Base-by-base conservation (phyloP, 129 eudicot species). In the Gnaphalium uliginosum region DNA sequence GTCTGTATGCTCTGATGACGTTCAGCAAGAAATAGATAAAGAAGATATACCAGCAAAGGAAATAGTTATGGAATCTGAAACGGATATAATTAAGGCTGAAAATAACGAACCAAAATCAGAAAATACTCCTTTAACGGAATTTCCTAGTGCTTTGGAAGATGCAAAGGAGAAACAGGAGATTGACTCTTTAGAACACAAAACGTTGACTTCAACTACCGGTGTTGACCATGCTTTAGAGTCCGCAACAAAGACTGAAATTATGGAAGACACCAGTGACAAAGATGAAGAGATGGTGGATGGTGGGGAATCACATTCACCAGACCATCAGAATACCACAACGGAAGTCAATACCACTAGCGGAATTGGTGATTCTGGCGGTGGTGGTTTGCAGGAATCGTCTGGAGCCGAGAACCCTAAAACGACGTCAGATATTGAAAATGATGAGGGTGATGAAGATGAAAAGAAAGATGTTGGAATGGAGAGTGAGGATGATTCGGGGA, bases 251-350 rank as follows among this genome's bases (percentile, higher is more conserved):
- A 37, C 83, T 25, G 81, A 73, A 82, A 25, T 37, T 51, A 63
- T 37, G 66, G 82, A 78, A 61, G 76, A 69, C 37, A 50, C 73
- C 4, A 82, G 61, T 65, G 79, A 68, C 30, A 70, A 69, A 53
- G 86, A 86, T 21, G 83, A 79, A 29, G 81, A 78, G 14, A 65
- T 71, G 76, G 78, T 66, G 66, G 82, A 79, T 68, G 85, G 78
- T 67, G 68, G 43, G 62, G 75, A 22, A 75, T 39, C 81, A 24
- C 56, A 72, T 32, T 54, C 57, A 69, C 41, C 77, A 23, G 63
- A 71, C 62, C 53, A 77, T 69, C 73, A 67, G 70, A 70, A 73
- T 18, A 81, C 75, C 66, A 10, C 46, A 21, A 39, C 25, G 50
- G 83, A 19, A 33, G 26, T 25, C 1, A 57, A 78, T 6, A 43